Evolutionary conservation across 1,284 basidiomycete genomes (phyloP).

Genomic region (Trametes polyzona): DNA sequence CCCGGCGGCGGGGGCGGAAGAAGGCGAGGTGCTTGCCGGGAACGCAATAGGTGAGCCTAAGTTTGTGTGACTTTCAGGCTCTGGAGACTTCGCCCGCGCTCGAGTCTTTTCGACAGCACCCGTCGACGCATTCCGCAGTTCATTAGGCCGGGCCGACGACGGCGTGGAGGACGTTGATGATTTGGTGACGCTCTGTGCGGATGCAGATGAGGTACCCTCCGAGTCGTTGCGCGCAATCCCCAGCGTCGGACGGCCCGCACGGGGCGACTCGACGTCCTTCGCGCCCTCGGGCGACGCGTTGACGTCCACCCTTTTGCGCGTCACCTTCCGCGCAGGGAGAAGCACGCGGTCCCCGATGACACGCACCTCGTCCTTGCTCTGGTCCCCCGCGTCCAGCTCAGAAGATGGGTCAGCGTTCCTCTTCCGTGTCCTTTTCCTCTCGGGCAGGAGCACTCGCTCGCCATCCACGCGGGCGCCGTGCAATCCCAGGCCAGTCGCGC

Average conservation of each 20-base stretch:
- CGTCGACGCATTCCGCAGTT: background rate
- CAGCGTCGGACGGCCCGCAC: background rate
- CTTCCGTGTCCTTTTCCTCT: conserved; percentile 16
- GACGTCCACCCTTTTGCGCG: conserved; percentile 3
- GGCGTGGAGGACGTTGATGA: background rate
- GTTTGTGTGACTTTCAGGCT: conserved; percentile 5
- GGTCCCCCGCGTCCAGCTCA: background rate
- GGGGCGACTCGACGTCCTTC: background rate
- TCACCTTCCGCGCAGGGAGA: conserved; percentile 17
- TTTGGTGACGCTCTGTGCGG: too few species aligned
- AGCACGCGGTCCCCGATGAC: conserved; percentile 14
- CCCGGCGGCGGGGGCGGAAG: background rate
- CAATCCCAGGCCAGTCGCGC: background rate
- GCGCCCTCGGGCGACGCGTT: background rate
- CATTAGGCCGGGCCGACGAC: conserved; percentile 1
- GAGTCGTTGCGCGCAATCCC: background rate
- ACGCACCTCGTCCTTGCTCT: background rate
- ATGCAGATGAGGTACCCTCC: background rate
- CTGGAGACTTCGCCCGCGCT: background rate
- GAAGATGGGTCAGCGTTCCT: background rate
- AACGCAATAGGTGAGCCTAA: conserved; percentile 7
- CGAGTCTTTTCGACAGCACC: background rate
- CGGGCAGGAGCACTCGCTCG: conserved; percentile 18
- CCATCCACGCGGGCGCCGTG: conserved; percentile 17
- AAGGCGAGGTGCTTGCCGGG: background rate